phyloP scores from a whole-genome alignment of 2,329 filamentous ascomycete species.

The Tolypocladium endophyticum region DNA sequence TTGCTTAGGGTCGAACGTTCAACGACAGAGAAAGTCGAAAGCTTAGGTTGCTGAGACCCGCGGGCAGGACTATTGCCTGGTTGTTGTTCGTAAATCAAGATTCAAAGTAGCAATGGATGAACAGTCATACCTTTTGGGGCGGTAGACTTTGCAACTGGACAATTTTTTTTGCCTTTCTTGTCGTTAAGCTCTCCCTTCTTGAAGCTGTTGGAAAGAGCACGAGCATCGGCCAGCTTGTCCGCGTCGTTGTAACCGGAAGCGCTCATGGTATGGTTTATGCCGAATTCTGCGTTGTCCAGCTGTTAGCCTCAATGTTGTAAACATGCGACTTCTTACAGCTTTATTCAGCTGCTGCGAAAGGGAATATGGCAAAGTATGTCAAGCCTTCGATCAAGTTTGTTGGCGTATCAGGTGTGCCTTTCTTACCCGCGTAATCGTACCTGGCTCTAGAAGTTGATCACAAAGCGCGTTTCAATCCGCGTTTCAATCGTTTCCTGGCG shows the following conservation, averaged over 20 bases:
- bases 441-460: neutral
- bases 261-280: slow-evolving; percentile 7
- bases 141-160: too few species aligned
- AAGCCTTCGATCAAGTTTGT: too few species aligned
- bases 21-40: neutral
- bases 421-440: too few species aligned
- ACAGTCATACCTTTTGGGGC: neutral
- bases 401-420: too few species aligned
- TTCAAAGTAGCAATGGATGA: neutral
- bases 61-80: neutral
- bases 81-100: neutral
- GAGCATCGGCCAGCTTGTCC: slow-evolving; percentile 15
- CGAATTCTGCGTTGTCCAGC: neutral
- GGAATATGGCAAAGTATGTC: too few species aligned
- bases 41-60: neutral
- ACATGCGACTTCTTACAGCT: neutral
- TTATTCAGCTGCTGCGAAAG: neutral
- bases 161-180: slow-evolving; percentile 1
- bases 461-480: neutral
- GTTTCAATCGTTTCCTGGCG: neutral
- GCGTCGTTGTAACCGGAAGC: slow-evolving; percentile 11
- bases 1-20: slow-evolving; percentile 7
- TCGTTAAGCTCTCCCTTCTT: slow-evolving; percentile 6
- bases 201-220: slow-evolving; percentile 15
- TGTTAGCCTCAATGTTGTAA: neutral